A percentile compares a stretch with the other conserved stretches of the same genome.
Evolutionary conservation across 352 stramenopile species (phyloP).

Genomic region (Globisporangium acanthophoron): DNA sequence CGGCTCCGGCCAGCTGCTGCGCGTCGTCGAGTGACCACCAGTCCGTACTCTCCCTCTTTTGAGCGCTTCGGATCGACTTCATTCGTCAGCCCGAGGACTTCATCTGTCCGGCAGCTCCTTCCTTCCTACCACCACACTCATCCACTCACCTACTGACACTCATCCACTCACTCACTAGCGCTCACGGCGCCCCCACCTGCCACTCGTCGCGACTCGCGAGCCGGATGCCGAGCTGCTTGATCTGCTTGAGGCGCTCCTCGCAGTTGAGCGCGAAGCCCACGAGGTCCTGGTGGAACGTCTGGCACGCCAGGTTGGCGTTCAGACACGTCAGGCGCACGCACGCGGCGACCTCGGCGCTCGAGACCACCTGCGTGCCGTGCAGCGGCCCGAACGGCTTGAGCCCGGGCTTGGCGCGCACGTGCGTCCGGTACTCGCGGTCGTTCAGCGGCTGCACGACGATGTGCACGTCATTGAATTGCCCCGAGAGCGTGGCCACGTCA

Average conservation of each 20-base stretch:
- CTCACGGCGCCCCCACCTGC: slow-evolving; percentile 21
- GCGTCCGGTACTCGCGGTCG: slow-evolving; percentile 62
- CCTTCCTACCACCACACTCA: not conserved
- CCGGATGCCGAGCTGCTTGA: slow-evolving; percentile 74
- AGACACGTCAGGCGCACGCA: slow-evolving; percentile 70
- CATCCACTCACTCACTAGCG: not conserved
- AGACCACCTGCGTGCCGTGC: slow-evolving; percentile 66
- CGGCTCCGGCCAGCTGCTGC: slow-evolving; percentile 7
- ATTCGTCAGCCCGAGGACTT: not conserved
- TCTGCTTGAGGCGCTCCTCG: slow-evolving; percentile 84
- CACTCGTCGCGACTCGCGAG: slow-evolving; percentile 48
- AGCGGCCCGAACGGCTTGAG: slow-evolving; percentile 75
- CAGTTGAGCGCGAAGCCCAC: slow-evolving; percentile 76
- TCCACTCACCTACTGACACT: not conserved
- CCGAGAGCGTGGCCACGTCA: slow-evolving; percentile 65
- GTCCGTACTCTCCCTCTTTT: no score
- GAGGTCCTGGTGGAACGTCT: slow-evolving; percentile 78
- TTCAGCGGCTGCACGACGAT: slow-evolving; percentile 84
- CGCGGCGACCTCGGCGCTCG: slow-evolving; percentile 51
- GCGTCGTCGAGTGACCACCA: slow-evolving; percentile 2
- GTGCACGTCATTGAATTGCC: slow-evolving; percentile 86
- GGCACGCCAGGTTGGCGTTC: slow-evolving; percentile 81
- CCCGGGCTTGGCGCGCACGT: slow-evolving; percentile 66
- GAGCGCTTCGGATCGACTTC: not conserved
- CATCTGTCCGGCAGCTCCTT: not conserved